A percentile compares a stretch with the other conserved stretches of the same genome.
phyloP scores from a whole-genome alignment of 768 basidiomycete genomes.

The Termitomyces sp. region DNA sequence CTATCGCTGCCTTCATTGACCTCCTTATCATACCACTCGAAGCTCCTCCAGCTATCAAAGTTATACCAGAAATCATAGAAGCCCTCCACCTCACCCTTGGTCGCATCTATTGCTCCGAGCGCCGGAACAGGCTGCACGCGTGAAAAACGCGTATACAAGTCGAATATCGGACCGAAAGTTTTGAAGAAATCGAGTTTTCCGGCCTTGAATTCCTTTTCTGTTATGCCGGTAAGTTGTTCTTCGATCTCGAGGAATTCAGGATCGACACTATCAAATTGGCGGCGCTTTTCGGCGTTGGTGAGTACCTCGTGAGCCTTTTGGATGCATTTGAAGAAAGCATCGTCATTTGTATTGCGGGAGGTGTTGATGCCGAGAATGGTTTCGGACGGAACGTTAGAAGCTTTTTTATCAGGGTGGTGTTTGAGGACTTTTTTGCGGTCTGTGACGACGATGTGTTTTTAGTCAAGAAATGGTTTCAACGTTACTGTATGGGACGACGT shows the following conservation, averaged over 20 bases:
- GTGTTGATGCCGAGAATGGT: constrained; percentile 44
- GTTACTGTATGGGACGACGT: constrained; percentile 26
- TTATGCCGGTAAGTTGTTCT: too few species aligned
- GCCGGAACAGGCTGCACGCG: constrained; percentile 76
- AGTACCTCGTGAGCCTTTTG: constrained; percentile 97
- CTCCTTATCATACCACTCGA: constrained; percentile 98
- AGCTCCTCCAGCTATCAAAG: constrained; percentile 97
- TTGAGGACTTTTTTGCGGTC: constrained; percentile 99
- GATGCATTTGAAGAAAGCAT: constrained; percentile 99
- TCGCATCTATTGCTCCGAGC: constrained; percentile 64
- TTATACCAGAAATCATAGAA: constrained; percentile 99
- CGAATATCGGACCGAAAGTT: constrained; percentile 76
- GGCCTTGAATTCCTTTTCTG: too few species aligned
- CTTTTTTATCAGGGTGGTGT: constrained; percentile 98
- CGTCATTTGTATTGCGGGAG: constrained; percentile 86
- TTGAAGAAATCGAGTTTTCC: constrained; percentile 48
- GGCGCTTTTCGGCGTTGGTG: constrained; percentile 77
- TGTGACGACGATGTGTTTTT: constrained; percentile 22
- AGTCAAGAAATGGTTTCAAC: too few species aligned
- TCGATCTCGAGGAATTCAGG: constrained; percentile 68
- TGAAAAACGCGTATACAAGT: constrained; percentile 91
- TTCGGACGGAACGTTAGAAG: constrained; percentile 24
- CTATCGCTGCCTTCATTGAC: constrained; percentile 96
- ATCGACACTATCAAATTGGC: constrained; percentile 97
- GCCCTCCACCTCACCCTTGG: constrained; percentile 78